Evolutionary conservation across 164 flowering plant genomes (phyloP).

Genomic region (Stephania yunnanensis): DNA sequence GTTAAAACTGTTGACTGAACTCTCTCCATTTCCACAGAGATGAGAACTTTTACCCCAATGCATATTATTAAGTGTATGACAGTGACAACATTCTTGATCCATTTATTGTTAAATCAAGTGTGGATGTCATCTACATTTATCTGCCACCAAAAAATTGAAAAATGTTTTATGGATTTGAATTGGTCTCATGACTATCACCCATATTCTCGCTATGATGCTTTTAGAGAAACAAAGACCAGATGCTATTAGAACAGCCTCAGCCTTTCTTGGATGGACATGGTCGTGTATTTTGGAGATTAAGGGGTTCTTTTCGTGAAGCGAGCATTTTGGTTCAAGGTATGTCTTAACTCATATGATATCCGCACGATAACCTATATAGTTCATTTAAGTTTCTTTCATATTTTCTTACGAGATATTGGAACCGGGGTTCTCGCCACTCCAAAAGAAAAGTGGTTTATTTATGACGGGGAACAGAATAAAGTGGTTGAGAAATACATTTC

Average conservation of each 20-base stretch:
- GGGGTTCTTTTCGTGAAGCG: slow-evolving; percentile 25
- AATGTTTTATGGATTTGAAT: background rate
- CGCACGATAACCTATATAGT: slow-evolving; percentile 1
- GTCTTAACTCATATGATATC: slow-evolving; percentile 2
- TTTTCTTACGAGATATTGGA: slow-evolving; percentile 9
- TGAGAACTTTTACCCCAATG: too few species aligned
- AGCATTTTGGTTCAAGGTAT: slow-evolving; percentile 61
- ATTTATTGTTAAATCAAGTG: background rate
- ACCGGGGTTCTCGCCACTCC: slow-evolving; percentile 8
- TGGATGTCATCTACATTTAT: background rate
- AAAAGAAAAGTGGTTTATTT: slow-evolving; percentile 14
- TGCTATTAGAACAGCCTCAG: slow-evolving; percentile 60
- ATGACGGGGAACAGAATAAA: slow-evolving; percentile 7
- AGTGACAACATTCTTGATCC: background rate
- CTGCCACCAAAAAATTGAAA: background rate
- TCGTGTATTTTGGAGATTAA: slow-evolving; percentile 55
- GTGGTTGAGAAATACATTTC: slow-evolving; percentile 8
- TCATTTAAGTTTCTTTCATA: background rate
- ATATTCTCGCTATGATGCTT: background rate
- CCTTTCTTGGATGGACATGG: slow-evolving; percentile 46
- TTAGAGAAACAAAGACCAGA: slow-evolving; percentile 39
- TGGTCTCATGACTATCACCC: background rate
- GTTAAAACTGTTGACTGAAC: background rate
- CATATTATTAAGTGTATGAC: too few species aligned
- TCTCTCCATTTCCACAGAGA: background rate